A percentile compares a stretch with the other conserved stretches of the same genome.
These are phyloP conservation scores for Ascochyta rabiei DNA, from an alignment of 2,329 filamentous ascomycete genomes.

Conservation along the genomic window DNA sequence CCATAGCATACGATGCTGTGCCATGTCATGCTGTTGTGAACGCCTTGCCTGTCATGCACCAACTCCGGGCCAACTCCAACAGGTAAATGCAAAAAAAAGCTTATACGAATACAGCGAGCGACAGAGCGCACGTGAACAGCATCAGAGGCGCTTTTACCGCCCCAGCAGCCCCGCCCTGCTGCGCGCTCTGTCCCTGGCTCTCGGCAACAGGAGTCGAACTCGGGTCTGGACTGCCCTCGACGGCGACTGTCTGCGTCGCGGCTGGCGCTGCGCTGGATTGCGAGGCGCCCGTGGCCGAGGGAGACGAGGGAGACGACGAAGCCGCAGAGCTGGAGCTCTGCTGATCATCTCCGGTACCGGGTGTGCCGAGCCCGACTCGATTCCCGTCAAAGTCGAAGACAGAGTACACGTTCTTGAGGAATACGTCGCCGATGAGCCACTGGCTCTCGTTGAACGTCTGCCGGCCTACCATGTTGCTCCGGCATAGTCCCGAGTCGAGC, in stretches of 20 bases:
- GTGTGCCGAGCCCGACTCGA: constrained; percentile 61
- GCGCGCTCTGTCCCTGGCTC: constrained; percentile 6
- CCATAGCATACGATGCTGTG: neutral
- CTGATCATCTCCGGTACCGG: constrained; percentile 12
- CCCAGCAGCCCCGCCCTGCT: constrained; percentile 2
- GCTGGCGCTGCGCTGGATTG: neutral
- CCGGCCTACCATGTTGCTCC: constrained; percentile 76
- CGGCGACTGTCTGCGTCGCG: constrained; percentile 1
- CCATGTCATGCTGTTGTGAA: neutral
- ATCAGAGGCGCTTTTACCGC: neutral
- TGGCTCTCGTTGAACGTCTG: constrained; percentile 65
- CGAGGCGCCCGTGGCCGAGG: neutral
- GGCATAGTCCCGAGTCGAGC: constrained; percentile 48
- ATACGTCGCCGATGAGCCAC: constrained; percentile 86
- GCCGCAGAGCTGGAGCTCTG: constrained; percentile 8
- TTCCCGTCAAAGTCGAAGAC: constrained; percentile 78
- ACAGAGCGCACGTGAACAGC: neutral
- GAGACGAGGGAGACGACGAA: neutral
- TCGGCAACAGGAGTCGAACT: constrained; percentile 4
- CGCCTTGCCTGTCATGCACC: neutral
- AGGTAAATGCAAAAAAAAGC: neutral
- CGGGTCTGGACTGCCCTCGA: constrained; percentile 1
- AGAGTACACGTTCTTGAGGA: constrained; percentile 87
- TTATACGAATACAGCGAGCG: constrained; percentile 14
- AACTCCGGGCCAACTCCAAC: neutral